These are phyloP conservation scores for Nicotiana noctiflora DNA, from an alignment of 257 asterid genomes.

Conservation along the genomic window DNA sequence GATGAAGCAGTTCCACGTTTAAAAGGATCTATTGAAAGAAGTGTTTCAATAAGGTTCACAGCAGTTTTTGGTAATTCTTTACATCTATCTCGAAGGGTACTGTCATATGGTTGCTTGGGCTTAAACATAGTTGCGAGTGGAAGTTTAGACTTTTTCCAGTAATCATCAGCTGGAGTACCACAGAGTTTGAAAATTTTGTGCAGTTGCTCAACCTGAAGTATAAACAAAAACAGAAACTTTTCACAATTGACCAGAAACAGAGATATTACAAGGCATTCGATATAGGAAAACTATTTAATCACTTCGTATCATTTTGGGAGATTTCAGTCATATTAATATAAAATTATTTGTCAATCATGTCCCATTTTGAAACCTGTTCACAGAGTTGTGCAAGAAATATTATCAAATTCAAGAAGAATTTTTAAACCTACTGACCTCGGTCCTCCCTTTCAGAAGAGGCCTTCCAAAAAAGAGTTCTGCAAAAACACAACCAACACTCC, in stretches of 20 bases:
- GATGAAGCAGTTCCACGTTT: conserved; percentile 71
- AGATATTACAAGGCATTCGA: background rate
- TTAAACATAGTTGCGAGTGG: conserved; percentile 83
- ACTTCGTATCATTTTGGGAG: background rate
- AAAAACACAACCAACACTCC: conserved; percentile 96
- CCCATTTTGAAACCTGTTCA: background rate
- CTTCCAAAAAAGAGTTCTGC: conserved; percentile 85
- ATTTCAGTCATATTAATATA: background rate
- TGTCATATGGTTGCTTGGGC: conserved; percentile 78
- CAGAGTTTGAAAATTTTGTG: conserved; percentile 86
- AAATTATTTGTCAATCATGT: background rate
- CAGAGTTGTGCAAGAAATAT: background rate
- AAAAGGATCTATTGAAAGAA: conserved; percentile 68
- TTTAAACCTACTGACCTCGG: conserved; percentile 47
- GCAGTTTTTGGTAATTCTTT: conserved; percentile 71
- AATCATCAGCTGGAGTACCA: conserved; percentile 79
- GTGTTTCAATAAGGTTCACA: conserved; percentile 52
- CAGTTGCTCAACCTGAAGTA: conserved; percentile 77
- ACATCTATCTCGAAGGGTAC: conserved; percentile 71
- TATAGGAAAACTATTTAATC: background rate
- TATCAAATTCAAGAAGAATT: background rate
- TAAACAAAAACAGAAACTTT: background rate
- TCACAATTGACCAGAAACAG: background rate
- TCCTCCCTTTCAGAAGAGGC: conserved; percentile 88
- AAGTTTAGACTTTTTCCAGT: conserved; percentile 66